Evolutionary conservation across 192 early-diverging fungal species (phyloP).

Genomic region (Allomyces arbusculus): DNA sequence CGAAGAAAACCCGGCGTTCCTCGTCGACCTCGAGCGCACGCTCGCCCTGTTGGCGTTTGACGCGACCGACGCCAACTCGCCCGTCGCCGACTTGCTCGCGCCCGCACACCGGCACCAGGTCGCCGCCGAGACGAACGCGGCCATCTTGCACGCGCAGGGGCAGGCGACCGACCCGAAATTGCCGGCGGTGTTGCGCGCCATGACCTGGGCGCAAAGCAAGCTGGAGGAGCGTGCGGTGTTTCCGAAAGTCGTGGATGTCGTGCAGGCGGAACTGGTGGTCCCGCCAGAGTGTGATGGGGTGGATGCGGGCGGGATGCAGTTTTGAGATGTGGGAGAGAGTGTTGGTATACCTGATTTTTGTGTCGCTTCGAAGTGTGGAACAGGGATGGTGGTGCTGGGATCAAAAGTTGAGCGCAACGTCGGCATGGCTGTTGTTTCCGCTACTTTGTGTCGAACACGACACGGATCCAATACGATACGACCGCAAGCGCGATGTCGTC

Average conservation of each 20-base stretch:
- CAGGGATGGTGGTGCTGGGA: too few species aligned
- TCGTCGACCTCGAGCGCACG: constrained; percentile 82
- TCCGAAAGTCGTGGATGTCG: constrained; percentile 71
- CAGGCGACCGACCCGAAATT: constrained; percentile 88
- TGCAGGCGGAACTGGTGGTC: constrained; percentile 49
- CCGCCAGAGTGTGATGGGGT: neutral
- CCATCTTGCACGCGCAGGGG: constrained; percentile 69
- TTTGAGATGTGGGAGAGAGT: neutral
- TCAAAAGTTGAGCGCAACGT: too few species aligned
- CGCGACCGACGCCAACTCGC: constrained; percentile 30
- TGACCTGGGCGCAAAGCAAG: constrained; percentile 85
- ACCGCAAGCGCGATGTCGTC: too few species aligned
- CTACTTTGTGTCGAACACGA: too few species aligned
- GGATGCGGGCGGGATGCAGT: neutral
- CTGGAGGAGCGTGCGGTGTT: constrained; percentile 63
- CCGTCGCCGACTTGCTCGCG: constrained; percentile 71
- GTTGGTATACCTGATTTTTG: too few species aligned
- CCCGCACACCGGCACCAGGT: constrained; percentile 76
- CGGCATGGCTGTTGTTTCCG: too few species aligned
- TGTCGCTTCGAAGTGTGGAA: too few species aligned
- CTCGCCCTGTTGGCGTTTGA: constrained; percentile 97
- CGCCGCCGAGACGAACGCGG: constrained; percentile 85
- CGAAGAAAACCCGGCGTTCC: constrained; percentile 85
- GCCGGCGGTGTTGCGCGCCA: constrained; percentile 68
- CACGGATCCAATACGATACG: too few species aligned